Base-by-base conservation (phyloP, 2,329 filamentous ascomycete species). In the Byssoonygena ceratinophila region DNA sequence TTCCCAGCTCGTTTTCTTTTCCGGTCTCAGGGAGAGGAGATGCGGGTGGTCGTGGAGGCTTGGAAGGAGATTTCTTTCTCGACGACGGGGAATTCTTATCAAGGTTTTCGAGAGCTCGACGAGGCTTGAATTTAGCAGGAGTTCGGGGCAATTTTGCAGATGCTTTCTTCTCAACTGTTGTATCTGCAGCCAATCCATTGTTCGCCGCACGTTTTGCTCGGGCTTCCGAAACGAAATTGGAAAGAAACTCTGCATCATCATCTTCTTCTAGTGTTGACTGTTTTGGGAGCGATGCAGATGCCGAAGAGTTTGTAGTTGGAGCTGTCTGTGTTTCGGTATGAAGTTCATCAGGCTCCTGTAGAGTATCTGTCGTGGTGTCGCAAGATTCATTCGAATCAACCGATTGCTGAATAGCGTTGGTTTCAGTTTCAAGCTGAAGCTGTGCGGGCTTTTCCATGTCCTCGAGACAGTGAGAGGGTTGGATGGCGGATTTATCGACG, bases 31-130 rank as follows among this genome's bases (percentile, higher is more conserved):
- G 48, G 44, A 5, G 51, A 31, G 34, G 56, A 53, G 34, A 59
- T 55, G 1, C 51, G 18, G 52, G 46, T 7, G 55, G 46, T 11
- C 54, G 27, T 43, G 55, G 54, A 20, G 46, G 25, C 55, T 70
- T 70, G n/a, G 55, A 58, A 6, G 63, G 63, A 3, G 65, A 50
- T 22, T n/a, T 8, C 12, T 50, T 32, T 4, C 16, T 23, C 25
- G 68, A 67, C 1, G 67, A 67, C 18, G 69, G 65, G 6, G 68
- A 69, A 47, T 71, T 71, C 39, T 63, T 59, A 52, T 69, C 67
- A 40, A 69, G 57, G 36, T 63, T 61, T 51, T 68, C 67, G 16
- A 71, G 55, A 11, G 56, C 66, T 25, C 63, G 64, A 27, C 69
- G 68, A 23, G 9, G n/a, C 27, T 46, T 53, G 43, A 41, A 14